phyloP scores from a whole-genome alignment of 192 early-diverging fungal genomes.

The Thoreauomyces humboldtii region DNA sequence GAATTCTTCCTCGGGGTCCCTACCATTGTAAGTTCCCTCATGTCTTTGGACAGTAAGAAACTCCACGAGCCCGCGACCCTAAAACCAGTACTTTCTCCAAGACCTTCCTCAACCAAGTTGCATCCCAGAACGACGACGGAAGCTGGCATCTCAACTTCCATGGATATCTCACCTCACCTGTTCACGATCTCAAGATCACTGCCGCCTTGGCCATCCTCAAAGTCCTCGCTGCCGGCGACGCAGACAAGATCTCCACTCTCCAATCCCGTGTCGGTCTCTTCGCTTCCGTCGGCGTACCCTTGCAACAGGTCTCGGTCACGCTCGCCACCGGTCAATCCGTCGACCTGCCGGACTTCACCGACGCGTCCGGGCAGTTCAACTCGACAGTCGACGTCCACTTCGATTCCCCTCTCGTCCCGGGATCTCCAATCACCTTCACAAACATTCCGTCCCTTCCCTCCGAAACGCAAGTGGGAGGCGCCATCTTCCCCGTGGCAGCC shows the following conservation, averaged over 20 bases:
- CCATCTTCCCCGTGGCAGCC: background rate
- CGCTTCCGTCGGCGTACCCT: conserved; percentile 3
- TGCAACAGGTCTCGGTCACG: background rate
- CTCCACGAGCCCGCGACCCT: no score
- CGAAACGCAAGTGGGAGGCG: background rate
- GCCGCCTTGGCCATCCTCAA: conserved; percentile 1
- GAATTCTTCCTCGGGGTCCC: no score
- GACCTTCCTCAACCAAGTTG: conserved; percentile 13
- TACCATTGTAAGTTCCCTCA: no score
- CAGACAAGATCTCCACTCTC: background rate
- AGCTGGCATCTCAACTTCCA: conserved; percentile 3
- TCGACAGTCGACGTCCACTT: background rate
- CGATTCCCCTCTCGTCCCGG: background rate
- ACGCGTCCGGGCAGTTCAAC: conserved; percentile 6
- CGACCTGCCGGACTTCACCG: background rate
- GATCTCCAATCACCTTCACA: background rate
- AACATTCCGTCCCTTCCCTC: background rate
- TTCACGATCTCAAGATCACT: background rate
- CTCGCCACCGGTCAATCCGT: no score
- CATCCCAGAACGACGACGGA: background rate
- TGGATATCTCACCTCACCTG: conserved; percentile 14
- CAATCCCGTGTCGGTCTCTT: conserved; percentile 6
- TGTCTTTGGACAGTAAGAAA: no score
- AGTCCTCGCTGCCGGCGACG: conserved; percentile 7
- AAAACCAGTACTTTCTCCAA: no score